Evolutionary conservation across 2,329 filamentous ascomycete genomes (phyloP), one percentile per base, ranked within the genome.

Genomic region (Truncatella angustata): DNA sequence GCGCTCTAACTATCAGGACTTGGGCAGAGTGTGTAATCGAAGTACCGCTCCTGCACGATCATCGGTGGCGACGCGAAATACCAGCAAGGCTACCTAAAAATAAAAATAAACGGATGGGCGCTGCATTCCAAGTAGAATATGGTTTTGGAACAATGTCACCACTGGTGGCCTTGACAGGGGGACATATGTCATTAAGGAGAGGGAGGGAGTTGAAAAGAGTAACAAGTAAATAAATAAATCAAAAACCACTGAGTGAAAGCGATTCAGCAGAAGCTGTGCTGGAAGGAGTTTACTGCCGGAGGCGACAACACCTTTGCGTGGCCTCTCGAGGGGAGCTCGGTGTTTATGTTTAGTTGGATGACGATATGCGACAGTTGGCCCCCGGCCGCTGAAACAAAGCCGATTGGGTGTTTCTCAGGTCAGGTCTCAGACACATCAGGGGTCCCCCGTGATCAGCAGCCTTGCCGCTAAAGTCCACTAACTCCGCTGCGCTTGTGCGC

Each of bases 391-490:
- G 45, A 49, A 49, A 49, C 45, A 37, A 49, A 37, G 45, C 32
- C 21, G 30, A 49, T 49, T 49, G 32, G 28, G 36, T 28, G n/a
- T 10, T 10, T 42, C 11, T 9, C 26, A 28, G 47, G 4, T 24
- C 34, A n/a, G n/a, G n/a, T n/a, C n/a, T n/a, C n/a, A n/a, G n/a
- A n/a, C n/a, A n/a, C n/a, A n/a, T 34, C 36, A 40, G 35, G 36
- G 36, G 20, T 36, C 21, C 20, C 21, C 34, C 45, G 14, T 20
- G 10, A 14, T 9, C 18, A 11, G 16, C 28, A 24, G 37, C 49
- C 30, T 51, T 44, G 34, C 36, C 49, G 36, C 45, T 55, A 56
- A 58, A 57, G 44, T 54, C 56, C 56, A 55, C 53, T 56, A 50
- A 58, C 51, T 37, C 58, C 57, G 56, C 52, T 5, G 24, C 40